These are phyloP conservation scores for Ustilago trichophora DNA, from an alignment of 1,284 basidiomycete genomes.

Conservation along the genomic window DNA sequence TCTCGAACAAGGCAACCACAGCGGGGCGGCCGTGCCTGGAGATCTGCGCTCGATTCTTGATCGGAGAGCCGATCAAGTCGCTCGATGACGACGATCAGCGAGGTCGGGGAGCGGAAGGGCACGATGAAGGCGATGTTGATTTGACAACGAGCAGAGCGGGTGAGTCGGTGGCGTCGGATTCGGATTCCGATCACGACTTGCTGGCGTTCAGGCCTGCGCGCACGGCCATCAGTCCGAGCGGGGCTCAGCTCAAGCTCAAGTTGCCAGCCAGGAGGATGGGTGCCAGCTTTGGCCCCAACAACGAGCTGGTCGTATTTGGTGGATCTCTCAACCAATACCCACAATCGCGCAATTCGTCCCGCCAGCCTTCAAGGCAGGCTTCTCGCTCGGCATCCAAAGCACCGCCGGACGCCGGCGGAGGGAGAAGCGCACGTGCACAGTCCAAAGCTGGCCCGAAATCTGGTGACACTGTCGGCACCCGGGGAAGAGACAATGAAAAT, in stretches of 20 bases:
- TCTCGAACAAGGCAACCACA: constrained; percentile 33
- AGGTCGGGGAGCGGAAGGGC: constrained; percentile 8
- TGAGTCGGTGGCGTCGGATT: constrained; percentile 14
- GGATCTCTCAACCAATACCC: constrained; percentile 21
- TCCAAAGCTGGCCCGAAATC: constrained; percentile 11
- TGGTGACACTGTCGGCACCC: not conserved
- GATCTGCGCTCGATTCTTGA: constrained; percentile 50
- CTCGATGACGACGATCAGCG: constrained; percentile 26
- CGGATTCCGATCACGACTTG: constrained; percentile 20
- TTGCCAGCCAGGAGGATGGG: constrained; percentile 38
- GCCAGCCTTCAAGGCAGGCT: constrained; percentile 17
- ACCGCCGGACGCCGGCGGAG: constrained; percentile 1
- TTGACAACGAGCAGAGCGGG: constrained; percentile 15
- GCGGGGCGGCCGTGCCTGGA: constrained; percentile 42
- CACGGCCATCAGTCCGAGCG: not conserved
- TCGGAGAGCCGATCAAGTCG: constrained; percentile 51
- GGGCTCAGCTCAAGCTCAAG: constrained; percentile 17
- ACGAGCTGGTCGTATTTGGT: constrained; percentile 46
- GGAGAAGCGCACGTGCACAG: constrained; percentile 15
- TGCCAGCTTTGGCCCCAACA: constrained; percentile 45
- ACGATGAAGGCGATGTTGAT: constrained; percentile 8
- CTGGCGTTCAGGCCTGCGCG: constrained; percentile 22
- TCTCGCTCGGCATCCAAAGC: constrained; percentile 18
- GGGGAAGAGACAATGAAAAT: constrained; percentile 2
- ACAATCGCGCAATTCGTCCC: constrained; percentile 22